Evolutionary conservation across 1,139 yeast genomes (phyloP), one percentile per base, ranked within the genome.

Genomic region (Kluyveromyces sp.): DNA sequence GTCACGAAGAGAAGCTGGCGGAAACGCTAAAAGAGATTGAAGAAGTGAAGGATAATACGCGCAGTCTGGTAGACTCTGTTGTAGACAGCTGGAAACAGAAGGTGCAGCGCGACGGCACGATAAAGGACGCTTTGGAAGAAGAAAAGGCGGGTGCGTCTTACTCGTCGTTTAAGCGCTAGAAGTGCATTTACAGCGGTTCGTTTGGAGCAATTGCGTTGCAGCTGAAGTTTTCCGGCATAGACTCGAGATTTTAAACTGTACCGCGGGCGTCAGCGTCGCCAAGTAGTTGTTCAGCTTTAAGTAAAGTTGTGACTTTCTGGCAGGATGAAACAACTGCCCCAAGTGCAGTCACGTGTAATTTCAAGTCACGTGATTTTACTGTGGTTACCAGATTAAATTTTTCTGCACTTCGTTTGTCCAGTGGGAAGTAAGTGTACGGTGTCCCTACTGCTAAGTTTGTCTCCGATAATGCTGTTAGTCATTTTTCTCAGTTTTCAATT

Each of bases 1-100:
- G 42, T 22, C 41, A 50, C 40, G 45, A 44, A 20, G 46, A 43
- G 18, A 44, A 42, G 29, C 43, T 49, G 25, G 41, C 43, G 18
- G 39, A 33, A 11, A 44, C 42, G 4, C 46, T 47, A 2, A 43
- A 36, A 16, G 40, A 40, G 33, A 47, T 42, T 13, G 35, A 42
- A 25, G 13, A 19, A n/a, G 19, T 37, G 25, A 37, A 37, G 28
- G 13, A 12, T 3, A 12, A 16, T 2, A 37, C 41, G 11, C n/a
- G 12, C 12, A 19, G 31, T 13, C 15, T n/a, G n/a, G 13, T 32
- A 7, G 3, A 41, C 3, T 29, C 35, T n/a, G 36, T 31, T 3
- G 30, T 38, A 7, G 8, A 30, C 7, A 20, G 15, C 17, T 38
- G 41, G 41, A 30, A 38, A 32, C n/a, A 32, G n/a, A 31, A 32